phyloP scores from a whole-genome alignment of 2,329 filamentous ascomycete genomes.

The Neonectria magnoliae region DNA sequence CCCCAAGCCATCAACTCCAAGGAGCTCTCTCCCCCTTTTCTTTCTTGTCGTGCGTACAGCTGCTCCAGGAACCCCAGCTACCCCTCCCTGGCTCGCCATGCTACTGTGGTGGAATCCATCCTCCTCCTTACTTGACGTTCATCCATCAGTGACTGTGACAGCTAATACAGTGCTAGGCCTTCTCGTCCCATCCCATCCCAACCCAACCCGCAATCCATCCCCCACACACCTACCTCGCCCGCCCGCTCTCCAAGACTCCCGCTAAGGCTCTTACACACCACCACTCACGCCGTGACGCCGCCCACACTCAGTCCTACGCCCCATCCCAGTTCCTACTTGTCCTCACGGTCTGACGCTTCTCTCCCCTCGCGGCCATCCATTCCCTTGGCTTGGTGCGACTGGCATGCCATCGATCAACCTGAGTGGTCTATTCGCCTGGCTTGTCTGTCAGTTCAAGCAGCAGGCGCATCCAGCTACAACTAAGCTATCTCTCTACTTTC shows the following conservation, averaged over 20 bases:
- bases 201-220: constrained; percentile 15
- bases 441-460: constrained; percentile 5
- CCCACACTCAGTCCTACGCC: neutral
- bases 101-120: constrained; percentile 8
- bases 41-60: neutral
- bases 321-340: neutral
- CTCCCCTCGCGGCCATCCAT: constrained; percentile 19
- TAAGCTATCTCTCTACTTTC: neutral
- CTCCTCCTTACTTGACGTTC: neutral
- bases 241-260: constrained; percentile 12
- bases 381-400: constrained; percentile 21
- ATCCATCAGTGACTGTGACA: neutral
- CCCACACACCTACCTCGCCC: constrained; percentile 10
- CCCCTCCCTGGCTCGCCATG: constrained; percentile 9
- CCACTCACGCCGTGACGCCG: neutral
- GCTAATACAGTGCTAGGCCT: neutral
- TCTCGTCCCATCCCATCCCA: constrained; percentile 2
- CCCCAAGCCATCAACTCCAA: constrained; percentile 11
- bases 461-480: neutral
- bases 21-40: constrained; percentile 13
- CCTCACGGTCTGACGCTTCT: constrained; percentile 3
- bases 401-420: constrained; percentile 15
- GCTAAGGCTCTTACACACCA: constrained; percentile 16
- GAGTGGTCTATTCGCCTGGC: constrained; percentile 6
- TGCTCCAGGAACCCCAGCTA: neutral